phyloP scores from a whole-genome alignment of 805 yeast species.

The Saturnispora silvae region DNA sequence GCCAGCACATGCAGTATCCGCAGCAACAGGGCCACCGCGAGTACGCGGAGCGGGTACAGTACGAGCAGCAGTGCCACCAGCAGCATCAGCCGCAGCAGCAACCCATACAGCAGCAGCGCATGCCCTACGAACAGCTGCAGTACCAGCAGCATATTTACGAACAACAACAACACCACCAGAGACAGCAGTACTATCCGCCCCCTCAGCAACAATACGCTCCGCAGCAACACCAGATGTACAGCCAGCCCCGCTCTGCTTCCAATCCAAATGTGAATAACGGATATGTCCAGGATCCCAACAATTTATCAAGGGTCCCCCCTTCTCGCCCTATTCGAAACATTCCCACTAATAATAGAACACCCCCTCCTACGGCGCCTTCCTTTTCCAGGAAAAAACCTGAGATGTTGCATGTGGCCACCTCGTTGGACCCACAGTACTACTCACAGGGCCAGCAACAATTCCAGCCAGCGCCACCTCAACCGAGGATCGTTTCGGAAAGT shows the following conservation, averaged over 20 bases:
- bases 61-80: slow-evolving; percentile 6
- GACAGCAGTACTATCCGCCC: slow-evolving; percentile 5
- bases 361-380: not conserved
- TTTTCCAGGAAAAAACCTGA: no score
- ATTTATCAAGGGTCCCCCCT: slow-evolving; percentile 1
- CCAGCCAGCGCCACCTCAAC: no score
- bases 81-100: slow-evolving; percentile 9
- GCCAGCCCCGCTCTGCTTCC: no score
- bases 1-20: no score
- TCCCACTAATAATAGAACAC: not conserved
- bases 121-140: not conserved
- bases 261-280: no score
- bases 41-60: not conserved
- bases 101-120: slow-evolving; percentile 1
- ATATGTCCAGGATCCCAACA: not conserved
- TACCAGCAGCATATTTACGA: slow-evolving; percentile 2
- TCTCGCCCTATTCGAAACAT: not conserved
- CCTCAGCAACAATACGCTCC: slow-evolving; percentile 4
- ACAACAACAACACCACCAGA: slow-evolving; percentile 12
- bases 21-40: not conserved
- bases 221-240: no score
- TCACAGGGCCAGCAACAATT: no score
- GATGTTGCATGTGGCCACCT: no score
- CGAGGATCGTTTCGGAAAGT: no score
- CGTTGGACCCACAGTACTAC: no score